Evolutionary conservation across 192 early-diverging fungal genomes (phyloP), one percentile per base, ranked within the genome.

Genomic region (Backusella macrospora): DNA sequence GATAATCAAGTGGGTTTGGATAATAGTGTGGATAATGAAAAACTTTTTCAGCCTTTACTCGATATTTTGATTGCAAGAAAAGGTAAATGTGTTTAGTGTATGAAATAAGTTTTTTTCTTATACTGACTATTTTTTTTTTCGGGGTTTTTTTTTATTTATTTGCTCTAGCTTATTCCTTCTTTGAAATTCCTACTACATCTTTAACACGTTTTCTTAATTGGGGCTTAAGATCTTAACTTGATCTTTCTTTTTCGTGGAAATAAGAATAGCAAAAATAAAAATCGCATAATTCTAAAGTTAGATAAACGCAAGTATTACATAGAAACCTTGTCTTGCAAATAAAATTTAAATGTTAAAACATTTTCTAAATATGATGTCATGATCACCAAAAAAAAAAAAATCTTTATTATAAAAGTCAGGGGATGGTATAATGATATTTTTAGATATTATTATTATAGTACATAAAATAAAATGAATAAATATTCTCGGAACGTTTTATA

Each of bases 81-180:
- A 76, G 68, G 75, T 76, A 73, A 65, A 44, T 62, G 43, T 71
- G 12, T 18, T 52, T 5, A 39, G 9, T 39, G 29, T 39, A 16
- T 45, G 34, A 65, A 34, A 55, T 16, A 14, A 14, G 4, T 18
- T 5, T 14, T 62, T 26, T 29, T 42, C 4, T 39, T 16, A 55
- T 62, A 48, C 21, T 23, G 21, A 62, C 13, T n/a, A 3, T 23
- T 0, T 15, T 42, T 43, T 26, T 55, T 3, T 63, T n/a, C n/a
- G n/a, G n/a, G n/a, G n/a, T n/a, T 21, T 48, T 38, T 47, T 10
- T 68, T 18, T 68, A 29, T 59, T 48, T 13, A 44, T 65, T 47
- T 43, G 39, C 63, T 63, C 37, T 62, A 75, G 74, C 65, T 47
- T 75, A 75, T 62, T 75, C 74, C 45, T 75, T 75, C 40, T 68